phyloP scores from a whole-genome alignment of 2,329 filamentous ascomycete genomes.

The Xylariomycetidae sp. region DNA sequence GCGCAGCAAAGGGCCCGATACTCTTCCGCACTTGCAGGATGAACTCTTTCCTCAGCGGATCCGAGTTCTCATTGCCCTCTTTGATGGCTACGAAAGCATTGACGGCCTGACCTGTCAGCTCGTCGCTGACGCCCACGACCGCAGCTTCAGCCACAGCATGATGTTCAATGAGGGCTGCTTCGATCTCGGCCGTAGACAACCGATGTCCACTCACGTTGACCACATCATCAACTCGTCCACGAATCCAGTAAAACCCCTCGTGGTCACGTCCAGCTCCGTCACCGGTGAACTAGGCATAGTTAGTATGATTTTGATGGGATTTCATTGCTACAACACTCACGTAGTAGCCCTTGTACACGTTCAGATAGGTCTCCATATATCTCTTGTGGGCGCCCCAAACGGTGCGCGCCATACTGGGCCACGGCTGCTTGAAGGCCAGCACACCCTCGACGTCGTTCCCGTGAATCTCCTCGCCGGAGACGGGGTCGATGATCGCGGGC shows the following conservation, averaged over 20 bases:
- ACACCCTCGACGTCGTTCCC: conserved; percentile 98
- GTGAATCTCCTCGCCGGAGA: conserved; percentile 86
- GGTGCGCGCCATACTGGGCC: conserved; percentile 97
- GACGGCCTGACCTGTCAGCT: conserved; percentile 94
- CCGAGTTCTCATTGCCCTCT: conserved; percentile 69
- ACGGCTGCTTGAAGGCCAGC: conserved; percentile 92
- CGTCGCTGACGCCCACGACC: conserved; percentile 88
- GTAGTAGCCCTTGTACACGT: conserved; percentile 97
- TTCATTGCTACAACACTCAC: too few species aligned
- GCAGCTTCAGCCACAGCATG: conserved; percentile 86
- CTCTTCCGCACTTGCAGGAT: conserved; percentile 93
- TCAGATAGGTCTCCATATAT: conserved; percentile 98
- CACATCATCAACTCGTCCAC: conserved; percentile 95
- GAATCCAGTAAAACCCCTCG: conserved; percentile 99
- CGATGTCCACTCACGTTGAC: conserved; percentile 97
- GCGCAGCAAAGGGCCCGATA: conserved; percentile 94
- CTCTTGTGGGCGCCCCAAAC: conserved; percentile 97
- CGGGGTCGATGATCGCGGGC: conserved; percentile 93
- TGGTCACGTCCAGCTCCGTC: conserved; percentile 95
- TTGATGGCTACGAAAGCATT: conserved; percentile 96
- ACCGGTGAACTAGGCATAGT: conserved; percentile 65
- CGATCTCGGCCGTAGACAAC: conserved; percentile 94
- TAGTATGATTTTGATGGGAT: conserved; percentile 11
- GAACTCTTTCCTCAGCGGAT: conserved; percentile 87
- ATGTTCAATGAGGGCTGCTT: conserved; percentile 93